Evolutionary conservation across 2,329 filamentous ascomycete species (phyloP), one percentile per base, ranked within the genome.

Genomic region (Trematosphaeria pertusa): DNA sequence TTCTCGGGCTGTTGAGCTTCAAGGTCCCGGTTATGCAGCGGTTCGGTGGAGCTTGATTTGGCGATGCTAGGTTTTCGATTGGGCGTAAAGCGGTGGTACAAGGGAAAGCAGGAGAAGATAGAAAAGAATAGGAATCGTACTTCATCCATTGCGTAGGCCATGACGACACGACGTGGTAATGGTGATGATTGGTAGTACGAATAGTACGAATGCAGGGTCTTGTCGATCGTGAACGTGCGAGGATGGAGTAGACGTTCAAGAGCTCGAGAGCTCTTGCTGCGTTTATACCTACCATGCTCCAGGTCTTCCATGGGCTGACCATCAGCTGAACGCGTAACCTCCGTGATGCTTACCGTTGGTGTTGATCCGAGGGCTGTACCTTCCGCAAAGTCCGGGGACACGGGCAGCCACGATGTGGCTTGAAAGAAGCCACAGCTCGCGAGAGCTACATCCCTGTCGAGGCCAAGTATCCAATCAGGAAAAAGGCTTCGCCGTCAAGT

Each of bases 91-190:
- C 48, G 58, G 31, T 56, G 53, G 42, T 65, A 62, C 11, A 67
- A 36, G 3, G 60, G 61, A 7, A 67, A 43, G 33, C 59, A 66
- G 19, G 59, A 64, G 40, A 56, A 64, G 30, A 65, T 32, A 24
- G 62, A 57, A 43, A 58, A 62, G 49, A 63, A 51, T 7, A 70
- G 46, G 39, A 69, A 70, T 18, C 50, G 52, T 32, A 56, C 12
- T 37, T 59, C 51, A 14, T 67, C 62, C 18, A 36, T 34, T 18
- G 45, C 43, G 46, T 50, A 59, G 28, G 46, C 35, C 58, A 64
- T 65, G 56, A 62, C 59, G 62, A 62, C 54, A 64, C 47, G 10
- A 19, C n/a, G 45, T 30, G 34, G 48, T 52, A 45, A 44, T 46
- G 47, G 14, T 38, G 24, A 33, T 28, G 28, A 26, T 47, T 17